Evolutionary conservation across 1,284 basidiomycete species (phyloP).

Genomic region (Cerioporus squamosus): DNA sequence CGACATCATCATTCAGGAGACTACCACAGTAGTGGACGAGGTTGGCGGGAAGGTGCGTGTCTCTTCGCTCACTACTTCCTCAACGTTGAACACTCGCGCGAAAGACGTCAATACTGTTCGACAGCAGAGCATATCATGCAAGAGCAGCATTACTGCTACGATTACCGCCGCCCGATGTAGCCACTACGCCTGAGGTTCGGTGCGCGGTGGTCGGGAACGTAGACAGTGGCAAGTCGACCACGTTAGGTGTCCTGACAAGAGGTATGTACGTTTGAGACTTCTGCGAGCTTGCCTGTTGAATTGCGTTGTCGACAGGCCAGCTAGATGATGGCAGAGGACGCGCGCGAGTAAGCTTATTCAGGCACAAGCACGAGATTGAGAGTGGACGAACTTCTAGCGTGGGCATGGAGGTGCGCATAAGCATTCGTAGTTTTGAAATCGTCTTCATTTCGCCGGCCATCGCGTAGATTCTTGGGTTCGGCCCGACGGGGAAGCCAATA

Average conservation of each 20-base stretch:
- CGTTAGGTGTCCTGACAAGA: conserved; percentile 85
- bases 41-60: conserved; percentile 71
- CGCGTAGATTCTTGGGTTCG: conserved; percentile 83
- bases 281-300: no score
- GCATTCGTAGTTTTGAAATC: neutral
- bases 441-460: neutral
- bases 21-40: conserved; percentile 62
- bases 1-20: conserved; percentile 45
- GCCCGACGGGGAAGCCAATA: conserved; percentile 74
- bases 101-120: conserved; percentile 58
- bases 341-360: conserved; percentile 90
- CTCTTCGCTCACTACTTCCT: neutral
- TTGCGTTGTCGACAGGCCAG: conserved; percentile 52
- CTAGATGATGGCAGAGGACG: conserved; percentile 95
- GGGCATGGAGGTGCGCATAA: conserved; percentile 83
- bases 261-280: conserved; percentile 42
- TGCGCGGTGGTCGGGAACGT: conserved; percentile 96
- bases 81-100: neutral
- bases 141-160: conserved; percentile 66
- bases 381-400: conserved; percentile 94
- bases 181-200: conserved; percentile 84
- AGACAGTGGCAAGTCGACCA: conserved; percentile 94
- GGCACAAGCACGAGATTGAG: conserved; percentile 98
- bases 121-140: conserved; percentile 49
- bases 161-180: conserved; percentile 72